Conservation (phyloP, 1,284 basidiomycete genomes). For the Leccinum fuscescens region DNA sequence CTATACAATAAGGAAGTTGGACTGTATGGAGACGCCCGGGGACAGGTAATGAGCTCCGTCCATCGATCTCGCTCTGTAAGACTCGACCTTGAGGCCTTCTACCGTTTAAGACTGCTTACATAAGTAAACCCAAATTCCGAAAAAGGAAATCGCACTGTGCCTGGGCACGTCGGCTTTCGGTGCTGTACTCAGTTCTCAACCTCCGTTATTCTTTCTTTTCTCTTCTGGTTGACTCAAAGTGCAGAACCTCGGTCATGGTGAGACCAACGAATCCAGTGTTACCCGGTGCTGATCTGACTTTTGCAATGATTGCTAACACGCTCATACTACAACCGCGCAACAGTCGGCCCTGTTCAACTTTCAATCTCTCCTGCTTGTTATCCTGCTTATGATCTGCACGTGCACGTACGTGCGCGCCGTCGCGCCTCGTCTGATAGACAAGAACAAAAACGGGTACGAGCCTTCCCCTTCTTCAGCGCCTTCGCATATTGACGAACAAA, state of each 20-base stretch:
- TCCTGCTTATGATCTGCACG: constrained; percentile 93
- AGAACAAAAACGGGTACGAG: constrained; percentile 88
- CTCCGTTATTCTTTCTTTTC: background rate
- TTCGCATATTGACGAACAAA: background rate
- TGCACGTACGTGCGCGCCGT: constrained; percentile 94
- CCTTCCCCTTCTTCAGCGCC: constrained; percentile 25
- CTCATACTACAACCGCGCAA: background rate
- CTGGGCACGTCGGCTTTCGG: background rate
- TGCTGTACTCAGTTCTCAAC: background rate
- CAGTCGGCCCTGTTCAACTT: constrained; percentile 99
- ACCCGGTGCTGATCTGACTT: background rate
- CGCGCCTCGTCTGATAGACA: constrained; percentile 86
- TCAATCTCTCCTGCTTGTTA: constrained; percentile 90
- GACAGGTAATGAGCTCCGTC: background rate
- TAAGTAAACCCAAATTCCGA: background rate
- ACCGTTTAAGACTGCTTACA: background rate
- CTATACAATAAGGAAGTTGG: too few relatives aligned
- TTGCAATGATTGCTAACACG: background rate
- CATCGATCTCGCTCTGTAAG: too few relatives aligned
- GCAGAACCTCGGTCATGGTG: background rate
- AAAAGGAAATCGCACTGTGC: background rate
- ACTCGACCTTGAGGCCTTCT: too few relatives aligned
- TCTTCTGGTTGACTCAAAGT: background rate
- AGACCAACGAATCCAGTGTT: background rate
- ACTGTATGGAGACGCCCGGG: background rate